phyloP scores from a whole-genome alignment of 2,329 filamentous ascomycete species.

The Alternaria triticina region DNA sequence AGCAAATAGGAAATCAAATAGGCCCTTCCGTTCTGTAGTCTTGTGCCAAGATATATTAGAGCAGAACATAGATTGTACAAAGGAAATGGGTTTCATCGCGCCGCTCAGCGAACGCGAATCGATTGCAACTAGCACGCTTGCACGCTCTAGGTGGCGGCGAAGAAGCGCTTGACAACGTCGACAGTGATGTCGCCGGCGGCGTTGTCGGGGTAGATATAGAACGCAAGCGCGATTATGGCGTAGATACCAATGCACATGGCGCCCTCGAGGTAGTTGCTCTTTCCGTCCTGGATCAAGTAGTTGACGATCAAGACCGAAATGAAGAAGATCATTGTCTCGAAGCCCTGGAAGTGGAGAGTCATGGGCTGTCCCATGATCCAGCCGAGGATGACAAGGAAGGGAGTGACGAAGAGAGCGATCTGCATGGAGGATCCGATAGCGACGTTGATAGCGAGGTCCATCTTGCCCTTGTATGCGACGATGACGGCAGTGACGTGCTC shows the following conservation, averaged over 20 bases:
- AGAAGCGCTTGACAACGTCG: constrained; percentile 38
- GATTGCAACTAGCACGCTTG: background rate
- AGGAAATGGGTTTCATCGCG: constrained; percentile 7
- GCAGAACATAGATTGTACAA: constrained; percentile 10
- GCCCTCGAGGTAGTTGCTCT: constrained; percentile 87
- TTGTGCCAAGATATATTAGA: background rate
- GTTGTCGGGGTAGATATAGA: constrained; percentile 66
- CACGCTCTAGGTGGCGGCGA: constrained; percentile 14
- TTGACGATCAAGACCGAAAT: constrained; percentile 85
- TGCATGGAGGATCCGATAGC: constrained; percentile 62
- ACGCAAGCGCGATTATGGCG: constrained; percentile 65
- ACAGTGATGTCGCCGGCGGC: constrained; percentile 43
- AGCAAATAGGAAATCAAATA: background rate
- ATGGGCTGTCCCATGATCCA: constrained; percentile 61
- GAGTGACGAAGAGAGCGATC: constrained; percentile 64
- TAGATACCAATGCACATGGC: constrained; percentile 64
- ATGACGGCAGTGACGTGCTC: constrained; percentile 63
- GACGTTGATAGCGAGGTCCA: constrained; percentile 63
- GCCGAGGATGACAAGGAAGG: constrained; percentile 63
- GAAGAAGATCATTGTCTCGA: constrained; percentile 87
- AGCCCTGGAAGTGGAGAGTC: constrained; percentile 83
- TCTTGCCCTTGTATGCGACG: constrained; percentile 63
- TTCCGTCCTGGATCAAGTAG: constrained; percentile 82
- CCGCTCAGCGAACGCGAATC: constrained; percentile 8
- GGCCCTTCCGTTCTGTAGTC: background rate